A percentile compares a stretch with the other conserved stretches of the same genome.
These are phyloP conservation scores for Chlamydomonas schloesseri DNA, from an alignment of 139 green algal genomes.

Conservation along the genomic window DNA sequence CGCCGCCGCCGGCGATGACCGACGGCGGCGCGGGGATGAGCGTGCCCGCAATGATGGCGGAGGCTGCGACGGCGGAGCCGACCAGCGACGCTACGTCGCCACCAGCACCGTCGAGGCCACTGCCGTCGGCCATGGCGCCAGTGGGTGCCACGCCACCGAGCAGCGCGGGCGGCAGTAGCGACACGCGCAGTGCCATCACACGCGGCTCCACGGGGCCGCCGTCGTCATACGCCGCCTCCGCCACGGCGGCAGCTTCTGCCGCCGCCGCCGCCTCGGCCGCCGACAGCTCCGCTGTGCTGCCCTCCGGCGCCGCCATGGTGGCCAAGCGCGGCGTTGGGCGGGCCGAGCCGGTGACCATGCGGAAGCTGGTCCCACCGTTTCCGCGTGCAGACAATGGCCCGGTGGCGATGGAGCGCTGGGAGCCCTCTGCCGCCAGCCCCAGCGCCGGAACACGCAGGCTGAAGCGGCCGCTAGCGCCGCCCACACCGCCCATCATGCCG, in stretches of 20 bases:
- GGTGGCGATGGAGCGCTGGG: not conserved
- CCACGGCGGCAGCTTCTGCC: not conserved
- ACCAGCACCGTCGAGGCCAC: not conserved
- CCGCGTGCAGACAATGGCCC: not conserved
- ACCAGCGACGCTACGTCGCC: no score
- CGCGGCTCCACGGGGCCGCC: not conserved
- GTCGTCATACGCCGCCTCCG: not conserved
- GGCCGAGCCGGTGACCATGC: no score
- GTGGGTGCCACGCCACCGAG: not conserved
- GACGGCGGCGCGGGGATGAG: constrained; percentile 12
- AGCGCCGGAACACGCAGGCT: not conserved
- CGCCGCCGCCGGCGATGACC: constrained; percentile 16
- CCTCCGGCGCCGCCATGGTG: not conserved
- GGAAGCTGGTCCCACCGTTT: not conserved
- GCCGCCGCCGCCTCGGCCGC: no score
- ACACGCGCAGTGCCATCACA: constrained; percentile 5
- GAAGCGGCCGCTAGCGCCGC: not conserved
- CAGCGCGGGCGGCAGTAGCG: constrained; percentile 28
- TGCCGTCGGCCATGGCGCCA: not conserved
- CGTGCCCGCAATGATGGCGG: not conserved
- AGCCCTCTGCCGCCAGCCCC: not conserved
- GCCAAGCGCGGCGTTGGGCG: no score
- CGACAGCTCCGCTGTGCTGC: not conserved
- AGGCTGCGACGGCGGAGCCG: not conserved
- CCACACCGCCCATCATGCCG: not conserved